Evolutionary conservation across 139 green algal genomes (phyloP).

Genomic region (Gonium pectorale): DNA sequence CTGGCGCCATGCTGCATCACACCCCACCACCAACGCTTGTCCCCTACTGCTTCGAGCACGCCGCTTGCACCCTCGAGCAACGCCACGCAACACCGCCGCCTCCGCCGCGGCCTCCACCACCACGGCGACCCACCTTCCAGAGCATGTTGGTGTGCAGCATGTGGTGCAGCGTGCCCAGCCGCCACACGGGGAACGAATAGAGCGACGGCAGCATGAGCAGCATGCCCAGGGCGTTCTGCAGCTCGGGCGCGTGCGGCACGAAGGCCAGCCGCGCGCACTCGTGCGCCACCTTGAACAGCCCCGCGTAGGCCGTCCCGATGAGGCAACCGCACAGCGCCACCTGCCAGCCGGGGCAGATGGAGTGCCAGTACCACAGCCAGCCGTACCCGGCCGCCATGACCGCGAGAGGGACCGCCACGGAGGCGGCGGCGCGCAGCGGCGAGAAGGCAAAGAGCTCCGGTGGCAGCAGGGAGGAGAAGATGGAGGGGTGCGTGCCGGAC

Average conservation of each 20-base stretch:
- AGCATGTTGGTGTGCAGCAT: constrained; percentile 48
- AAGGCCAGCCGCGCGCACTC: constrained; percentile 58
- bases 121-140: no score
- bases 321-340: constrained; percentile 41
- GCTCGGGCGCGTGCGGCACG: constrained; percentile 25
- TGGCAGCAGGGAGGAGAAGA: constrained; percentile 22
- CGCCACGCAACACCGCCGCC: no score
- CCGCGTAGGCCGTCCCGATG: constrained; percentile 69
- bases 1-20: no score
- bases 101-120: no score
- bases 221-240: constrained; percentile 52
- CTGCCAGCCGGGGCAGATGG: constrained; percentile 63
- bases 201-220: constrained; percentile 67
- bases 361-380: constrained; percentile 64
- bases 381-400: constrained; percentile 59
- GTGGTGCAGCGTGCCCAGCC: constrained; percentile 43
- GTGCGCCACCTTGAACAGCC: constrained; percentile 64
- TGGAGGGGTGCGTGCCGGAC: not conserved
- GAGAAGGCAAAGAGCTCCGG: not conserved
- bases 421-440: not conserved
- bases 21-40: no score
- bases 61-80: not conserved
- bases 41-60: no score
- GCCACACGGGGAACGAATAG: constrained; percentile 51
- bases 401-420: constrained; percentile 36